phyloP scores from a whole-genome alignment of 1,284 basidiomycete species.

The Apiotrichum gamsii region DNA sequence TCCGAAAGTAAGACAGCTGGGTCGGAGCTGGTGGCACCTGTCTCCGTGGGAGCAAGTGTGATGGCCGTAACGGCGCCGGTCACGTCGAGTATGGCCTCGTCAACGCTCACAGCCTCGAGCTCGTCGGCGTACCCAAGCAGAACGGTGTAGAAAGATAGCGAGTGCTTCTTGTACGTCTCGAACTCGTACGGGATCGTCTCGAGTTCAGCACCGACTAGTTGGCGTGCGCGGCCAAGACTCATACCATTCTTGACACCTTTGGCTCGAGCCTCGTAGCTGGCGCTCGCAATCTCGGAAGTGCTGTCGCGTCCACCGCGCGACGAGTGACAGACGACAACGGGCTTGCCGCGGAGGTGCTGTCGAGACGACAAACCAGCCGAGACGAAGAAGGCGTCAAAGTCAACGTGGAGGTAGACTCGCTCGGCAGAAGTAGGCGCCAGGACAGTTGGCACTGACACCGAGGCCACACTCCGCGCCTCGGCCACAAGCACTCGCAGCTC shows the following conservation, averaged over 20 bases:
- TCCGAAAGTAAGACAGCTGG: conserved; percentile 72
- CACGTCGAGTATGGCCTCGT: conserved; percentile 90
- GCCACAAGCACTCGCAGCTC: conserved; percentile 76
- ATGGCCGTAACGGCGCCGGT: conserved; percentile 55
- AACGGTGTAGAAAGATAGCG: conserved; percentile 83
- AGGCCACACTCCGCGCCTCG: conserved; percentile 55
- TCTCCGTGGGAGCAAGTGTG: conserved; percentile 39
- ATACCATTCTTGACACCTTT: conserved; percentile 91
- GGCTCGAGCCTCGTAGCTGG: conserved; percentile 84
- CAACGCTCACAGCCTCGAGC: conserved; percentile 89
- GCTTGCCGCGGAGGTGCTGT: conserved; percentile 73
- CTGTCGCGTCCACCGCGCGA: conserved; percentile 59
- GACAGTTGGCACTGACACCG: conserved; percentile 10
- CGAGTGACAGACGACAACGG: conserved; percentile 92
- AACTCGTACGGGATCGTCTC: conserved; percentile 65
- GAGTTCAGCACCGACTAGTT: conserved; percentile 58
- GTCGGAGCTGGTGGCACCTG: conserved; percentile 12
- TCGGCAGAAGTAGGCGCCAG: conserved; percentile 38
- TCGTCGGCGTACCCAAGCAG: conserved; percentile 84
- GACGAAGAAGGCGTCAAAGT: conserved; percentile 97
- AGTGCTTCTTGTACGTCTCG: conserved; percentile 70
- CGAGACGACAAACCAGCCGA: conserved; percentile 73
- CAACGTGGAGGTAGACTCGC: conserved; percentile 82
- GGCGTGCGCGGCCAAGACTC: conserved; percentile 80
- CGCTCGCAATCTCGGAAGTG: conserved; percentile 90